Evolutionary conservation across 306 rosid species (phyloP).

Genomic region (Ormosia semicastrata): DNA sequence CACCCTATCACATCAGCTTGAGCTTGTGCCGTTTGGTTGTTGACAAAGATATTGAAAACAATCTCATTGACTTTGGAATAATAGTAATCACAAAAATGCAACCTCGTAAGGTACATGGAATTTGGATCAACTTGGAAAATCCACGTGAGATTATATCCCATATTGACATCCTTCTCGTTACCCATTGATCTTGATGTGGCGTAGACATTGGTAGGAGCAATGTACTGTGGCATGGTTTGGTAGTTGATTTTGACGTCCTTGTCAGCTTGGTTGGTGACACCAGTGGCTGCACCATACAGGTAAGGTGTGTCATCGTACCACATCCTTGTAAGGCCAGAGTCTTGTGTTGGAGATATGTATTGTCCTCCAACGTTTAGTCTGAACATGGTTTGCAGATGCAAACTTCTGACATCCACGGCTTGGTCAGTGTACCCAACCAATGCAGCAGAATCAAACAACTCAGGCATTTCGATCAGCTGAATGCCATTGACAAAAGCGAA

Average conservation of each 20-base stretch:
- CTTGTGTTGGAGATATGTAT: slow-evolving; percentile 43
- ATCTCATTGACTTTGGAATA: slow-evolving; percentile 30
- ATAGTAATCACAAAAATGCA: slow-evolving; percentile 49
- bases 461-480: slow-evolving; percentile 39
- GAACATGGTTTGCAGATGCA: slow-evolving; percentile 47
- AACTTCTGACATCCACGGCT: slow-evolving; percentile 19
- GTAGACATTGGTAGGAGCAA: slow-evolving; percentile 49
- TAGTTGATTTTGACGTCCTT: slow-evolving; percentile 32
- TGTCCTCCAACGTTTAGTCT: slow-evolving; percentile 61
- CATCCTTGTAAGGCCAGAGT: slow-evolving; percentile 44
- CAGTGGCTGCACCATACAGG: slow-evolving; percentile 35
- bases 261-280: slow-evolving; percentile 31
- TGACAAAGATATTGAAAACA: slow-evolving; percentile 39
- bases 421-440: slow-evolving; percentile 32
- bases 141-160: slow-evolving; percentile 53
- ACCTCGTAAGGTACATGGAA: slow-evolving; percentile 45
- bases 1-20: slow-evolving; percentile 45
- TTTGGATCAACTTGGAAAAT: slow-evolving; percentile 49
- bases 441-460: slow-evolving; percentile 36
- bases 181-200: slow-evolving; percentile 55
- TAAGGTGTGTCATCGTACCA: slow-evolving; percentile 62
- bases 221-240: slow-evolving; percentile 19
- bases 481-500: slow-evolving; percentile 57
- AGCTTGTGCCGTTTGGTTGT: slow-evolving; percentile 47
- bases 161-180: neutral